Percentiles rank a stretch among this genome's conserved stretches.
These are phyloP conservation scores for Pseudoscleropodium purum DNA, from an alignment of 225 moss, liverwort and hornwort species.

Conservation along the genomic window DNA sequence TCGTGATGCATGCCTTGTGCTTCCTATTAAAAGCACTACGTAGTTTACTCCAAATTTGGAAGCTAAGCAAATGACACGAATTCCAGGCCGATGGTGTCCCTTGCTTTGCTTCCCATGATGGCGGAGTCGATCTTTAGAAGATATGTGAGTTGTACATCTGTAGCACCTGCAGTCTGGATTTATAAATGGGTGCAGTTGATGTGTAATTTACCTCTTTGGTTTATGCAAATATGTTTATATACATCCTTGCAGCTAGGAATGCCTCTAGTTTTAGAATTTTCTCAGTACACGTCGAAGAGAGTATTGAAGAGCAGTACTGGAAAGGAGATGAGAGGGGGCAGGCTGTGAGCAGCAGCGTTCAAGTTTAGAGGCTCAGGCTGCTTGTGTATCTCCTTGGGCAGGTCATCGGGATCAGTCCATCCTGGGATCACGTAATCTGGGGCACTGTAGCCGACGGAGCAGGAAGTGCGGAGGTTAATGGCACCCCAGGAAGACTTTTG, in stretches of 20 bases:
- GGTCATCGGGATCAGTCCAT: conserved; percentile 19
- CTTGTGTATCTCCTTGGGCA: conserved; percentile 1
- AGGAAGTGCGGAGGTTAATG: conserved; percentile 14
- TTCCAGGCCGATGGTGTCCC: conserved; percentile 8
- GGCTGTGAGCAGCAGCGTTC: background rate
- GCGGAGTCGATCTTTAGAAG: background rate
- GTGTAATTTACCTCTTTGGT: background rate
- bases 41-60: background rate
- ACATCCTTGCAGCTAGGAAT: background rate
- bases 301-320: background rate
- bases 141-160: background rate
- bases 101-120: conserved; percentile 8
- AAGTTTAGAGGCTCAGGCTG: background rate
- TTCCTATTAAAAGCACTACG: conserved; percentile 10
- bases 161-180: background rate
- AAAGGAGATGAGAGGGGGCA: background rate
- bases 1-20: conserved; percentile 32
- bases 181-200: conserved; percentile 7
- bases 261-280: background rate
- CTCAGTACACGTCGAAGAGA: background rate
- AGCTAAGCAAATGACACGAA: conserved; percentile 12
- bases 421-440: conserved; percentile 3
- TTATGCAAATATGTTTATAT: background rate
- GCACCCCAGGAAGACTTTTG: background rate
- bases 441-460: conserved; percentile 17